phyloP scores from a whole-genome alignment of 2,329 filamentous ascomycete species.

The Truncatella angustata region DNA sequence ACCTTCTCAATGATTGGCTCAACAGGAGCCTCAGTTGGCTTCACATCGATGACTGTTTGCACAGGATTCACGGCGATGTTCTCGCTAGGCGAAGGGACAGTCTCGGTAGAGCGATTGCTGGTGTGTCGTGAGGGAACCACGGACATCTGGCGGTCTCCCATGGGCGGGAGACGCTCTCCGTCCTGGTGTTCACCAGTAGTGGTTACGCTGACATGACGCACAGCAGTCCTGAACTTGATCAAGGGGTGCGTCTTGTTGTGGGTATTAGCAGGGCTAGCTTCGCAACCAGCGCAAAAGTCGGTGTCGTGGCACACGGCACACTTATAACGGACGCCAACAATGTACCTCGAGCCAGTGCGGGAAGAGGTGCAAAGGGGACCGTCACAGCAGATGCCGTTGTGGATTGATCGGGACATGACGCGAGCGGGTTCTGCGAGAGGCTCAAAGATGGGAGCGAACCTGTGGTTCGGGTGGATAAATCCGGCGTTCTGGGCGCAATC shows the following conservation, averaged over 20 bases:
- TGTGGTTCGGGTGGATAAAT: conserved; percentile 75
- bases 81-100: conserved; percentile 47
- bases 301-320: conserved; percentile 93
- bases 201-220: conserved; percentile 82
- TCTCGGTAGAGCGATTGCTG: conserved; percentile 51
- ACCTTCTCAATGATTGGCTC: conserved; percentile 29
- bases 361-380: conserved; percentile 76
- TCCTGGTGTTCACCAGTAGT: conserved; percentile 76
- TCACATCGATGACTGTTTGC: conserved; percentile 71
- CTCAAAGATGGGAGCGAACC: conserved; percentile 86
- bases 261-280: conserved; percentile 77
- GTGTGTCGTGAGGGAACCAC: conserved; percentile 22
- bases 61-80: conserved; percentile 48
- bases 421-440: conserved; percentile 48
- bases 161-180: conserved; percentile 61
- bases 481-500: conserved; percentile 67
- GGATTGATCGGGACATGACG: conserved; percentile 47
- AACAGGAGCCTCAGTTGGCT: conserved; percentile 52
- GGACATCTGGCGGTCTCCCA: conserved; percentile 62
- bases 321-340: conserved; percentile 89
- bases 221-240: conserved; percentile 93
- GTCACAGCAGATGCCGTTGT: conserved; percentile 90
- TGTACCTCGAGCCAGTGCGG: conserved; percentile 62
- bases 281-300: conserved; percentile 93
- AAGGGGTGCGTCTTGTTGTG: conserved; percentile 97